Evolutionary conservation across 78 protist species (phyloP), one percentile per base, ranked within the genome.

Genomic region (Anaeramoeba flamelloides): DNA sequence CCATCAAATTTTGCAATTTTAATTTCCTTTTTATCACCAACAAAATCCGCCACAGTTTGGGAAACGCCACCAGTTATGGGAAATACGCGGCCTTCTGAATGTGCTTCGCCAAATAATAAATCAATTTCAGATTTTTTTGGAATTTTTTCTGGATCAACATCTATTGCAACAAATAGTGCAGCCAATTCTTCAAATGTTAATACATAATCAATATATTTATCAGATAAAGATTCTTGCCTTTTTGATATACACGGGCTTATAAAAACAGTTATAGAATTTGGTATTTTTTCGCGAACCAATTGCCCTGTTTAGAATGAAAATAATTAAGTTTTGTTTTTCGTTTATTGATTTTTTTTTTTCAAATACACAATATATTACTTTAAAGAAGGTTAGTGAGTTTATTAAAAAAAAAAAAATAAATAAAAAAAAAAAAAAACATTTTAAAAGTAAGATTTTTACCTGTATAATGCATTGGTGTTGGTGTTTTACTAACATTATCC

Each of bases 391-490:
- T n/a, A n/a, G n/a, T n/a, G n/a, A n/a, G n/a, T n/a, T n/a, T n/a
- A n/a, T n/a, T n/a, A n/a, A n/a, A n/a, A n/a, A n/a, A n/a, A n/a
- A n/a, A n/a, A n/a, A n/a, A n/a, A n/a, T n/a, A n/a, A n/a, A n/a
- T n/a, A n/a, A n/a, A n/a, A n/a, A n/a, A n/a, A n/a, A n/a, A n/a
- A n/a, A n/a, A n/a, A n/a, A n/a, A n/a, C n/a, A n/a, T n/a, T n/a
- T n/a, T n/a, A n/a, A n/a, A n/a, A n/a, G n/a, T n/a, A n/a, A n/a
- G n/a, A n/a, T n/a, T n/a, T n/a, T n/a, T n/a, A n/a, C 34, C 69
- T 26, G 69, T 53, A 53, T 53, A 53, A 53, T 53, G 69, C 69
- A 53, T 53, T 53, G 69, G 69, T 8, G 69, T 53, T 53, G 69
- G 69, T 53, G 69, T 53, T 53, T 53, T 8, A 53, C 34, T 26